A percentile compares a stretch with the other conserved stretches of the same genome.
Evolutionary conservation across 1,284 basidiomycete genomes (phyloP).

Genomic region (Ustilago crameri): DNA sequence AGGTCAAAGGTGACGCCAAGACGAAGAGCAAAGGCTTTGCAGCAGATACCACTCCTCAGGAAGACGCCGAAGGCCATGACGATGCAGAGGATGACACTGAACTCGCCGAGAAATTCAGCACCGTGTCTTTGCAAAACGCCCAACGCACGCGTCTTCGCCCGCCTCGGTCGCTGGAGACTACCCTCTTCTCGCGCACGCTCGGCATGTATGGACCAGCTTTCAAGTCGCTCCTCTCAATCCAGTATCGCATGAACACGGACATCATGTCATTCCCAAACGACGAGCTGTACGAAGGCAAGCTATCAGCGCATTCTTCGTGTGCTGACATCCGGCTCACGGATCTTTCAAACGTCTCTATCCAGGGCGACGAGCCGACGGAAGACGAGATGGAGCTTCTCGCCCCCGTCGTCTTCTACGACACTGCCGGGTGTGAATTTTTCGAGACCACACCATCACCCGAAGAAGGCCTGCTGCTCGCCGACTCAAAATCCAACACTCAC

Average conservation of each 20-base stretch:
- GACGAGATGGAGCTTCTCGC: slow-evolving; percentile 76
- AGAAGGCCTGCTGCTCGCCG: slow-evolving; percentile 17
- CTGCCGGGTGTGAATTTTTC: slow-evolving; percentile 55
- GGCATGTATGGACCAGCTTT: slow-evolving; percentile 83
- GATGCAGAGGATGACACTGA: slow-evolving; percentile 5
- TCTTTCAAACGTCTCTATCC: slow-evolving; percentile 70
- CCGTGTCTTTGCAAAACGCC: not conserved
- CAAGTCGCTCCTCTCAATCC: slow-evolving; percentile 81
- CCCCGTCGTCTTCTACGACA: slow-evolving; percentile 92
- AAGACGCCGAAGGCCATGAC: not conserved
- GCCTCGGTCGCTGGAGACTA: slow-evolving; percentile 83
- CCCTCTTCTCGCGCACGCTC: slow-evolving; percentile 90
- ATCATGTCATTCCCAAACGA: slow-evolving; percentile 89
- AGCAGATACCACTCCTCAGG: slow-evolving; percentile 8
- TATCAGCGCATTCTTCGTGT: slow-evolving; percentile 80
- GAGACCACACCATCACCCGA: slow-evolving; percentile 33
- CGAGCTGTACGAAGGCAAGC: slow-evolving; percentile 80
- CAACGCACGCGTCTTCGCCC: slow-evolving; percentile 71
- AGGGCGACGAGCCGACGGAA: slow-evolving; percentile 70
- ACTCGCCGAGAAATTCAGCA: slow-evolving; percentile 8
- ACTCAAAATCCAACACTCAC: slow-evolving; percentile 83
- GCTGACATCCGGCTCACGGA: slow-evolving; percentile 78
- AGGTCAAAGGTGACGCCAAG: not conserved
- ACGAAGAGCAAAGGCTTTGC: slow-evolving; percentile 7
- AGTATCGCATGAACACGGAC: slow-evolving; percentile 80